Conservation (phyloP, 306 rosid species). For the Abrus precatorius region DNA sequence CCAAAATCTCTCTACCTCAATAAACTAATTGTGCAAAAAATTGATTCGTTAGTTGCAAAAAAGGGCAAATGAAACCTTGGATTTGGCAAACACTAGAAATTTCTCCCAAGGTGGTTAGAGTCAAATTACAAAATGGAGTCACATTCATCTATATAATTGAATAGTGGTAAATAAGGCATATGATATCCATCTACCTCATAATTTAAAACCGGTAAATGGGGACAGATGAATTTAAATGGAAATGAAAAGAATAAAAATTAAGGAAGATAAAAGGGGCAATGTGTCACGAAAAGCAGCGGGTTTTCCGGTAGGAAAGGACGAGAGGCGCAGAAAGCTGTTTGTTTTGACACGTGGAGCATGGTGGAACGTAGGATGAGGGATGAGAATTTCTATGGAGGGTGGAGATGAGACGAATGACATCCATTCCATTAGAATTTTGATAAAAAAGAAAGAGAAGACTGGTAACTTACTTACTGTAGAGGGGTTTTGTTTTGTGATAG, state of each 20-base stretch:
- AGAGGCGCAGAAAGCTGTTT: conserved; percentile 58
- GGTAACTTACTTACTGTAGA: not conserved
- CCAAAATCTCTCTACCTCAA: conserved; percentile 62
- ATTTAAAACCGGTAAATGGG: not conserved
- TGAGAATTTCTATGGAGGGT: conserved; percentile 37
- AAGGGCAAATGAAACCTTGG: not conserved
- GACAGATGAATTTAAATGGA: not conserved
- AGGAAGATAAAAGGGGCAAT: conserved; percentile 53
- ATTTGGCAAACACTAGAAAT: not conserved
- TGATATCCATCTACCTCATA: no score
- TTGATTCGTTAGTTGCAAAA: conserved; percentile 6
- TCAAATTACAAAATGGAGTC: not conserved
- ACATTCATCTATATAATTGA: not conserved
- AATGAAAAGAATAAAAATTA: conserved; percentile 25
- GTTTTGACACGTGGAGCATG: conserved; percentile 48
- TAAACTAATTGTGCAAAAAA: conserved; percentile 17
- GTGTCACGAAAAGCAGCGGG: conserved; percentile 89
- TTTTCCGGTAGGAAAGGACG: conserved; percentile 84
- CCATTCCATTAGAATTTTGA: conserved; percentile 50
- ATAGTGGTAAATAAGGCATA: not conserved
- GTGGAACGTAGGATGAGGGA: conserved; percentile 44
- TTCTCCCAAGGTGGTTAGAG: not conserved
- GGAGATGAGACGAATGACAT: conserved; percentile 58
- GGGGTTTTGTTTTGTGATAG: conserved; percentile 39
- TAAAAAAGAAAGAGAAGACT: conserved; percentile 40